phyloP scores from a whole-genome alignment of 768 basidiomycete species.

The Gymnopilus dilepis region DNA sequence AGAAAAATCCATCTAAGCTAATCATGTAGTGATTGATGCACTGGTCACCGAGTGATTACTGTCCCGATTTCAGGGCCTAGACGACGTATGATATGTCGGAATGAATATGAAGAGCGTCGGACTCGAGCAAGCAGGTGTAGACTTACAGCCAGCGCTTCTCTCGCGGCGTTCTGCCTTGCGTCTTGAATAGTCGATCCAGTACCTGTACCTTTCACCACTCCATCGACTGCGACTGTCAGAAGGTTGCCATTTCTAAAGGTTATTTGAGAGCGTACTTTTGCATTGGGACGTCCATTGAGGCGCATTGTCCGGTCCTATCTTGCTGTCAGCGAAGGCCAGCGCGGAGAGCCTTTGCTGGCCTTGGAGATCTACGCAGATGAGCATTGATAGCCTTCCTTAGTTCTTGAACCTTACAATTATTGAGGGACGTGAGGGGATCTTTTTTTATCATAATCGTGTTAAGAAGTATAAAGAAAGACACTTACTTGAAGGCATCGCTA shows the following conservation, averaged over 20 bases:
- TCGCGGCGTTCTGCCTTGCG: conserved; percentile 56
- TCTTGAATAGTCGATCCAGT: conserved; percentile 45
- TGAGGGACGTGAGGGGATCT: conserved; percentile 36
- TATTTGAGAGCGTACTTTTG: conserved; percentile 49
- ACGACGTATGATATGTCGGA: not conserved
- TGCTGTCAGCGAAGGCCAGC: conserved; percentile 47
- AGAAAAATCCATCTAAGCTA: not conserved
- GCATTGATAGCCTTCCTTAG: not conserved
- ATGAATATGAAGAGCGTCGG: not conserved
- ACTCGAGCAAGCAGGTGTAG: not conserved
- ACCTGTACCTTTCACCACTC: conserved; percentile 52
- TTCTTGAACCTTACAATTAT: conserved; percentile 50
- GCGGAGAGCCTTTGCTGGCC: conserved; percentile 28
- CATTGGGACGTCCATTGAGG: conserved; percentile 59
- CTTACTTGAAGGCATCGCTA: conserved; percentile 25
- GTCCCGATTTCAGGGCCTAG: conserved; percentile 11
- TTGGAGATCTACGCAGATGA: conserved; percentile 34
- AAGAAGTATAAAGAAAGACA: not conserved
- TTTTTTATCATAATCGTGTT: conserved; percentile 4
- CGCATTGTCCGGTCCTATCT: conserved; percentile 46
- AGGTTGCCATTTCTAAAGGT: not conserved
- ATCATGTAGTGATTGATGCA: not conserved
- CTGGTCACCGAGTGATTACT: not conserved
- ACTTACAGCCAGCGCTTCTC: conserved; percentile 45
- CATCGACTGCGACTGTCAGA: conserved; percentile 43